Base-by-base conservation (phyloP, 2,329 filamentous ascomycete genomes). In the Trichoderma sp. region DNA sequence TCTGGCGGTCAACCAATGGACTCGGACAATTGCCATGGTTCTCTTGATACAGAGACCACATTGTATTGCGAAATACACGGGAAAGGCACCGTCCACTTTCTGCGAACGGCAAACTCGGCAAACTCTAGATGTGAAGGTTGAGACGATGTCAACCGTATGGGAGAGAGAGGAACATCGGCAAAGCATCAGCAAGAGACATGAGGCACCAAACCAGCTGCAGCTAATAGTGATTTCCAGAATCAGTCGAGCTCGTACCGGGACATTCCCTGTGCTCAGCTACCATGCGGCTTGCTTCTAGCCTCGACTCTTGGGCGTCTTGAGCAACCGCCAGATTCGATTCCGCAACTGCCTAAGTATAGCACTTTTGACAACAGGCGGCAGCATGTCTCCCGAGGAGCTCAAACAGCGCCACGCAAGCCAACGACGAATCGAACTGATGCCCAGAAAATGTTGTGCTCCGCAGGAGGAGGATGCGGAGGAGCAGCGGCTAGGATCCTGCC, bases 361-460 rank as follows among this genome's bases (percentile, higher is more conserved):
- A 34, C 12, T 28, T 28, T 52, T n/a, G n/a, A 19, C 26, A 52
- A 52, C 26, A 52, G 50, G 50, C 50, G 50, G 50, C 50, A 52
- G 21, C 50, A 10, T n/a, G 34, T 12, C 12, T 26, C 34, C 34
- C 15, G 19, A 24, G 47, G 10, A 26, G 58, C 24, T 43, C 47
- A 48, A 17, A 21, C 58, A 26, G 34, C 47, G 58, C 48, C 47
- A 30, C 41, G 48, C 19, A 17, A 62, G 4, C 26, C n/a, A 34
- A 47, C 45, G 45, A 19, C 60, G 50, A 47, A 51, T 47, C 45
- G 41, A 43, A 43, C 10, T 47, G 39, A 48, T 41, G 26, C 41
- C 54, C 34, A 26, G 45, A 30, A 43, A 51, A 28, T n/a, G n/a
- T 41, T 54, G 30, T 15, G n/a, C 48, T 54, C 50, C n/a, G 24